Evolutionary conservation across 2,329 filamentous ascomycete species (phyloP).

Genomic region (Whalleya microplaca): DNA sequence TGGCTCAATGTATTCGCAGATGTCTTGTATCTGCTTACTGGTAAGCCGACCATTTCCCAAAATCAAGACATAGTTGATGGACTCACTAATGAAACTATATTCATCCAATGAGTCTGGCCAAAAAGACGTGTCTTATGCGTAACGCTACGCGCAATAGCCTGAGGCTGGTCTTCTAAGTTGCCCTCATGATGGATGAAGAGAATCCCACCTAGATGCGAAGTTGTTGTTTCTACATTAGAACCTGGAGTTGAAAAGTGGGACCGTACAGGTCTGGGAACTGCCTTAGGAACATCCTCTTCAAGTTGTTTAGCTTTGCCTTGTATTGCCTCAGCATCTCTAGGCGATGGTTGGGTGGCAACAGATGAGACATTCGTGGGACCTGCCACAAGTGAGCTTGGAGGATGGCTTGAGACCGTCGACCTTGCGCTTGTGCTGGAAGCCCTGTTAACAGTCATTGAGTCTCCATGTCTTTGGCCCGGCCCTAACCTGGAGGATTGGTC

Average conservation of each 20-base stretch:
- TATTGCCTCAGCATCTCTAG: neutral
- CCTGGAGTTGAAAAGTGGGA: slow-evolving; percentile 8
- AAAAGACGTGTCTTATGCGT: slow-evolving; percentile 60
- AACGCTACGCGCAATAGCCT: slow-evolving; percentile 46
- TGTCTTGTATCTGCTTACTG: slow-evolving; percentile 43
- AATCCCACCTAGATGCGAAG: slow-evolving; percentile 45
- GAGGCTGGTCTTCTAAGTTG: slow-evolving; percentile 34
- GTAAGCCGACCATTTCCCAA: slow-evolving; percentile 4
- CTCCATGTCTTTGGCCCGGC: neutral
- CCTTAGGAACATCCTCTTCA: no score
- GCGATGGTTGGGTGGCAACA: no score
- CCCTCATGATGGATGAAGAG: slow-evolving; percentile 48
- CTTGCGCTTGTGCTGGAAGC: neutral
- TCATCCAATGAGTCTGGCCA: slow-evolving; percentile 62
- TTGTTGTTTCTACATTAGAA: slow-evolving; percentile 43
- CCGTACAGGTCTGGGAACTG: neutral
- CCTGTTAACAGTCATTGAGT: neutral
- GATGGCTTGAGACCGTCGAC: no score
- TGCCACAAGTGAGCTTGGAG: no score
- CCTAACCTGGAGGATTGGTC: neutral
- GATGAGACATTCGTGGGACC: no score
- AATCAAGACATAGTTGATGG: slow-evolving; percentile 5
- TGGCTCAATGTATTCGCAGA: slow-evolving; percentile 49
- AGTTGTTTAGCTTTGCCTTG: neutral
- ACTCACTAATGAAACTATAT: slow-evolving; percentile 49